These are phyloP conservation scores for Bigelowiella natans DNA, from an alignment of 78 protist species.

Conservation along the genomic window DNA sequence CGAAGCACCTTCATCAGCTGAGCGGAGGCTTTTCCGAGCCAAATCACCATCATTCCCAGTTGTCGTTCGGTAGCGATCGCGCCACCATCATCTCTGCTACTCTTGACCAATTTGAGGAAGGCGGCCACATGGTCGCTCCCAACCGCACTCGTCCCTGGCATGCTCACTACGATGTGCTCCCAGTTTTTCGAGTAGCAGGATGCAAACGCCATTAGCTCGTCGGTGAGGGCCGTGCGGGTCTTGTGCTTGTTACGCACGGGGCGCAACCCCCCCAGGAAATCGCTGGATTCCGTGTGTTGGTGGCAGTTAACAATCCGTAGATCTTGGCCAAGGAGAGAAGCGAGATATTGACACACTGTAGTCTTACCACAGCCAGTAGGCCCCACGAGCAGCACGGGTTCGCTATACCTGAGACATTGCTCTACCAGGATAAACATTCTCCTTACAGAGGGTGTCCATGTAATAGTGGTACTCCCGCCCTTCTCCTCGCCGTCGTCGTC, in stretches of 20 bases:
- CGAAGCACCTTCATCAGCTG: neutral
- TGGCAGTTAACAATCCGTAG: slow-evolving; percentile 89
- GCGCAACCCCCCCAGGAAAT: slow-evolving; percentile 90
- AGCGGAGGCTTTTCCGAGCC: neutral
- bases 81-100: too few relatives aligned
- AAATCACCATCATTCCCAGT: too few relatives aligned
- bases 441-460: slow-evolving; percentile 62
- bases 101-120: too few relatives aligned
- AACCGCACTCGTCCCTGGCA: too few relatives aligned
- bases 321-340: slow-evolving; percentile 10
- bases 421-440: slow-evolving; percentile 68
- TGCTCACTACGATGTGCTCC: too few relatives aligned
- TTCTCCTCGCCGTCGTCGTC: neutral
- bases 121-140: too few relatives aligned
- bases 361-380: slow-evolving; percentile 97
- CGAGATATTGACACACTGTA: slow-evolving; percentile 68
- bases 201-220: too few relatives aligned
- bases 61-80: too few relatives aligned
- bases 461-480: slow-evolving; percentile 30
- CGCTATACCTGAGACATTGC: slow-evolving; percentile 58
- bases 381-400: slow-evolving; percentile 93
- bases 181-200: too few relatives aligned
- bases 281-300: slow-evolving; percentile 95
- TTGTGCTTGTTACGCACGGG: slow-evolving; percentile 74
- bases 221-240: neutral